phyloP scores from a whole-genome alignment of 768 basidiomycete species.

The Kwoniella shandongensis region DNA sequence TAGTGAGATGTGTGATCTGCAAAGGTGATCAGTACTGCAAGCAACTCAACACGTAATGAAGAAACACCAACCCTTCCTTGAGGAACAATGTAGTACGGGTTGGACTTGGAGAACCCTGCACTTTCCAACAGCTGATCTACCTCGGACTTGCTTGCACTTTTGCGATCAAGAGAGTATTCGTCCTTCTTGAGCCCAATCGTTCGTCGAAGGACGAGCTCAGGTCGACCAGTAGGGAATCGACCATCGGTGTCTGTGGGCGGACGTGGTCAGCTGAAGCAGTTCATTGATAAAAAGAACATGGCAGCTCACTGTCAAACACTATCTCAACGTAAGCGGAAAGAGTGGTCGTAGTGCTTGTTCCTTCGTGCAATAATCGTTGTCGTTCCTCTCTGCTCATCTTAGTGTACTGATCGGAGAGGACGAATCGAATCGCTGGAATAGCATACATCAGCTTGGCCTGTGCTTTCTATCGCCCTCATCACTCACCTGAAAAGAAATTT shows the following conservation, averaged over 20 bases:
- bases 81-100: slow-evolving; percentile 98
- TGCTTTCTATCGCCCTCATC: neutral
- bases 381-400: slow-evolving; percentile 92
- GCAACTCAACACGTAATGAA: neutral
- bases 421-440: slow-evolving; percentile 85
- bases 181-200: slow-evolving; percentile 99
- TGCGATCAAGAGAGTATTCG: slow-evolving; percentile 95
- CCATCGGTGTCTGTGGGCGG: slow-evolving; percentile 65
- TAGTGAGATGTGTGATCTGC: slow-evolving; percentile 92
- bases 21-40: slow-evolving; percentile 6
- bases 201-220: slow-evolving; percentile 81
- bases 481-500: slow-evolving; percentile 92
- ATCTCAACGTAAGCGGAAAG: slow-evolving; percentile 96
- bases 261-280: neutral
- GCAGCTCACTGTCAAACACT: slow-evolving; percentile 71
- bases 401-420: slow-evolving; percentile 94
- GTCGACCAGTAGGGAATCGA: slow-evolving; percentile 86
- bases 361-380: slow-evolving; percentile 89
- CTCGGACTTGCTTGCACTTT: slow-evolving; percentile 91
- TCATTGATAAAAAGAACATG: neutral
- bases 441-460: neutral
- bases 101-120: slow-evolving; percentile 96
- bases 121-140: slow-evolving; percentile 96
- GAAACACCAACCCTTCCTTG: slow-evolving; percentile 78
- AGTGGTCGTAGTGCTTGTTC: slow-evolving; percentile 80